phyloP scores from a whole-genome alignment of 805 yeast genomes.

The Clavispora vitiphila region DNA sequence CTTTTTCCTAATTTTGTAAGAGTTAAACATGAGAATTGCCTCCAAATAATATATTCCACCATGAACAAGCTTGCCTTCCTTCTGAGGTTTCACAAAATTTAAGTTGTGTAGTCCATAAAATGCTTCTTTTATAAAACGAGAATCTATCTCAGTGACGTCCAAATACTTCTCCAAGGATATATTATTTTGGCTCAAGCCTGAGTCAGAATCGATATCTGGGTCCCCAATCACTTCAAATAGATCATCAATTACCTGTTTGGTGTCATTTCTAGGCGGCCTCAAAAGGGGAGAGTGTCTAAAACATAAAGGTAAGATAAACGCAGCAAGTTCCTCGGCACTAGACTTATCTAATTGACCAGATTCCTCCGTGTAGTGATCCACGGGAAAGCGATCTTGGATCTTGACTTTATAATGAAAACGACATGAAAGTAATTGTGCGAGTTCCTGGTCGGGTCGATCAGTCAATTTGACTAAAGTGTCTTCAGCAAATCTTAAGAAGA shows the following conservation, averaged over 20 bases:
- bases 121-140: conserved; percentile 43
- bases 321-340: conserved; percentile 35
- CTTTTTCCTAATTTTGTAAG: conserved; percentile 66
- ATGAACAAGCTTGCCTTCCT: conserved; percentile 24
- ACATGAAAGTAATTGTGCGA: conserved; percentile 76
- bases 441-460: conserved; percentile 53
- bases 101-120: conserved; percentile 44
- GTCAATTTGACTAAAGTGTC: conserved; percentile 42
- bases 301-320: conserved; percentile 51
- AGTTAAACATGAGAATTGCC: conserved; percentile 62
- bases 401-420: conserved; percentile 64
- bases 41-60: conserved; percentile 66
- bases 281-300: conserved; percentile 56
- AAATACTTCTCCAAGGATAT: conserved; percentile 44
- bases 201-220: conserved; percentile 44
- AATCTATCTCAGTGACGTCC: conserved; percentile 38
- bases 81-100: conserved; percentile 25
- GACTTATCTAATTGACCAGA: conserved; percentile 22
- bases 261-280: conserved; percentile 59
- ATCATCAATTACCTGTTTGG: conserved; percentile 67
- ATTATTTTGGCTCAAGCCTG: conserved; percentile 42
- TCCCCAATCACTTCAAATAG: conserved; percentile 69
- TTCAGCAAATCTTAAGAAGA: conserved; percentile 58
- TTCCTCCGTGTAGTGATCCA: conserved; percentile 52
- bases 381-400: conserved; percentile 55